Percentiles rank a stretch among this genome's conserved stretches.
These are phyloP conservation scores for Hylodesmum podocarpum DNA, from an alignment of 306 rosid species.

Conservation along the genomic window DNA sequence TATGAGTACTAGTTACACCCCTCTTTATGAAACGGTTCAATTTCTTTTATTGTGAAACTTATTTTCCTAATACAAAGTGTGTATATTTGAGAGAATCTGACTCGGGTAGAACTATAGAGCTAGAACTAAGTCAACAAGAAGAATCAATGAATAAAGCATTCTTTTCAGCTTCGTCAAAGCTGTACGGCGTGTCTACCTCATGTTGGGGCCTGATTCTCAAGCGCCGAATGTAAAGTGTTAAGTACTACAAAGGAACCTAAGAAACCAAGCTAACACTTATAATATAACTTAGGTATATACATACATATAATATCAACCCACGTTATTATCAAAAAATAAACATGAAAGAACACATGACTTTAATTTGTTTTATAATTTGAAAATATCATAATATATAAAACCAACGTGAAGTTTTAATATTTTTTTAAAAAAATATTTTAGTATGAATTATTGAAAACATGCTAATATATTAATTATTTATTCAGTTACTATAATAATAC, in stretches of 20 bases:
- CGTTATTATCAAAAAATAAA: too few relatives aligned
- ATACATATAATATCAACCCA: neutral
- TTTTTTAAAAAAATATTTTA: neutral
- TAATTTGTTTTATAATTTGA: neutral
- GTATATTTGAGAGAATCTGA: neutral
- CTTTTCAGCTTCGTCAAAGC: constrained; percentile 17
- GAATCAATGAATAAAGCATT: neutral
- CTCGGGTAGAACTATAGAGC: neutral
- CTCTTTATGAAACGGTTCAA: neutral
- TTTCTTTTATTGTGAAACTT: neutral
- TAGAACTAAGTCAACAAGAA: constrained; percentile 17
- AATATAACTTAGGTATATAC: neutral
- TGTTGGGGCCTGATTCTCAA: constrained; percentile 5
- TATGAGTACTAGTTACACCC: neutral
- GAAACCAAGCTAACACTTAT: neutral
- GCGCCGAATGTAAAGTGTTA: constrained; percentile 18
- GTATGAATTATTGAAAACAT: neutral
- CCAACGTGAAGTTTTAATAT: neutral
- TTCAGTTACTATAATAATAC: too few relatives aligned
- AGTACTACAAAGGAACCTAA: neutral
- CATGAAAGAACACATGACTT: neutral
- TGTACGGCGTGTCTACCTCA: constrained; percentile 32
- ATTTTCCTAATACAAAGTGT: neutral
- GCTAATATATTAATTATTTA: too few relatives aligned
- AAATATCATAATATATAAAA: neutral